A percentile compares a stretch with the other conserved stretches of the same genome.
These are phyloP conservation scores for Thermomucor indicae-seudaticae DNA, from an alignment of 371 early-diverging fungal genomes.

Conservation along the genomic window DNA sequence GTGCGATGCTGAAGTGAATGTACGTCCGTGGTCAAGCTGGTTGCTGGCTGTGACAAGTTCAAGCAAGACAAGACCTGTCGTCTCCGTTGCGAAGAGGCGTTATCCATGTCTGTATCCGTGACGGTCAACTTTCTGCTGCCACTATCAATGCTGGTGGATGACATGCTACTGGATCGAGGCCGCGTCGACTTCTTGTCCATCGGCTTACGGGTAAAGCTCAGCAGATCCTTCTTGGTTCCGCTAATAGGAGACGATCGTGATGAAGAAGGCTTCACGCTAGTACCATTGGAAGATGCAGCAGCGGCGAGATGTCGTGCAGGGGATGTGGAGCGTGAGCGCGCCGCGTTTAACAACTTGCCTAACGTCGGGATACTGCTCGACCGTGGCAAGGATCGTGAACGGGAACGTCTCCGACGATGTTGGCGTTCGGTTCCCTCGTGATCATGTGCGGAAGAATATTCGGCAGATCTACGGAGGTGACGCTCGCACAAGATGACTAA, in stretches of 20 bases:
- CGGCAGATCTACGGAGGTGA: conserved; percentile 20
- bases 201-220: too few species aligned
- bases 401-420: conserved; percentile 23
- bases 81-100: too few species aligned
- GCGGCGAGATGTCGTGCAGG: conserved; percentile 27
- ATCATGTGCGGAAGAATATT: conserved; percentile 22
- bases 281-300: neutral
- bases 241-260: conserved; percentile 12
- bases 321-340: conserved; percentile 30
- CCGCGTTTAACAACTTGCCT: conserved; percentile 25
- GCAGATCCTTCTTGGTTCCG: too few species aligned
- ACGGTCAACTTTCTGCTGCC: too few species aligned
- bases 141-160: too few species aligned
- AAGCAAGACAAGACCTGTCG: too few species aligned
- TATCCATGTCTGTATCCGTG: too few species aligned
- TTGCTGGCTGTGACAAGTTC: too few species aligned
- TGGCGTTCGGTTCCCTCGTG: conserved; percentile 4
- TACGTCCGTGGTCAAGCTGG: too few species aligned
- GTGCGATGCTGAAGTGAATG: too few species aligned
- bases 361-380: conserved; percentile 36
- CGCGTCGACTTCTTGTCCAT: conserved; percentile 1
- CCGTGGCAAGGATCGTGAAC: conserved; percentile 39
- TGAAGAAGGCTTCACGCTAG: conserved; percentile 5
- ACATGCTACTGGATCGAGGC: too few species aligned
- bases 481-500: conserved; percentile 37